Conservation (phyloP, 2,329 filamentous ascomycete genomes). For the Fusarium vanettenii region DNA sequence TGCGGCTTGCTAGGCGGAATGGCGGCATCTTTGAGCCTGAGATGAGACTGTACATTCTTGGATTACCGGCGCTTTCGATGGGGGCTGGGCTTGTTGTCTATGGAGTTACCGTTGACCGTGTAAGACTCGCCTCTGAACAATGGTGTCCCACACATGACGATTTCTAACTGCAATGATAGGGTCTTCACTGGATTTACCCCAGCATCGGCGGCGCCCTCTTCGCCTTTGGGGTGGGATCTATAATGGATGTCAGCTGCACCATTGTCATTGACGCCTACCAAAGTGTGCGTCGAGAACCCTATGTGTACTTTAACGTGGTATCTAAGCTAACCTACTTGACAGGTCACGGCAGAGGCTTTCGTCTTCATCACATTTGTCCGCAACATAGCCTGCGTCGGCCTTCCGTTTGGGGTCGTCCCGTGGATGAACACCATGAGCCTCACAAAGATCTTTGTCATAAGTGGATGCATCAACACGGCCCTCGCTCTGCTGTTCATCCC, state of each 20-base stretch:
- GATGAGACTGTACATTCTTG: not conserved
- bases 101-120: not conserved
- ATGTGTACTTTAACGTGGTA: too few relatives aligned
- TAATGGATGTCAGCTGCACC: conserved; percentile 47
- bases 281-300: not conserved
- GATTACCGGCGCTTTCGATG: not conserved
- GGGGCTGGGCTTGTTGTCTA: not conserved
- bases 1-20: not conserved
- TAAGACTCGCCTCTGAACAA: not conserved
- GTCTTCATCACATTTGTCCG: not conserved
- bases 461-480: conserved; percentile 21
- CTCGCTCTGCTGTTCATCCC: conserved; percentile 37
- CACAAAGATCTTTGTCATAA: not conserved
- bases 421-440: not conserved
- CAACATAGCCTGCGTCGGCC: not conserved
- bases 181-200: conserved; percentile 54
- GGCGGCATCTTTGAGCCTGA: not conserved
- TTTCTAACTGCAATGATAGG: conserved; percentile 35
- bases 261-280: conserved; percentile 48
- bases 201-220: conserved; percentile 49
- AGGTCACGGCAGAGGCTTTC: not conserved
- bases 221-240: conserved; percentile 49
- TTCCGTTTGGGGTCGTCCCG: not conserved
- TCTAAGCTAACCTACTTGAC: not conserved
- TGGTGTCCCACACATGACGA: too few relatives aligned